Conservation (phyloP, 2,329 filamentous ascomycete genomes). For the Penicillium sclerotiorum region DNA sequence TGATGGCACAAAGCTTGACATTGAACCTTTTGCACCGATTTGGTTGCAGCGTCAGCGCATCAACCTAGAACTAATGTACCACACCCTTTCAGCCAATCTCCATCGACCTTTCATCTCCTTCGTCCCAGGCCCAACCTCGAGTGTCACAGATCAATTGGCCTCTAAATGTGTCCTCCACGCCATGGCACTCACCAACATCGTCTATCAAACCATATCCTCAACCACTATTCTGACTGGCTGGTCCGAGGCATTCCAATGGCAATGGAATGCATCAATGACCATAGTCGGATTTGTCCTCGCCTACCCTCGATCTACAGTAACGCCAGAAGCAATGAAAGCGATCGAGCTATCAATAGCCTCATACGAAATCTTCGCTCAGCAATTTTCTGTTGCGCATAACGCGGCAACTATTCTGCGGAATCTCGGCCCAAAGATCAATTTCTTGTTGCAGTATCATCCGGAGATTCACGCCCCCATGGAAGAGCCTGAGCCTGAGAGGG, state of each 20-base stretch:
- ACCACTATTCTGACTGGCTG: constrained; percentile 27
- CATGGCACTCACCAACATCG: constrained; percentile 42
- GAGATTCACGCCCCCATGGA: background rate
- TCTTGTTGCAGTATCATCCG: background rate
- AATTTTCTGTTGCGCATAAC: constrained; percentile 7
- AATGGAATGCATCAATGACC: constrained; percentile 38
- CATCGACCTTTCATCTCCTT: constrained; percentile 48
- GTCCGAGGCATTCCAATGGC: constrained; percentile 31
- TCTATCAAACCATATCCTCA: constrained; percentile 35
- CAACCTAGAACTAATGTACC: constrained; percentile 46
- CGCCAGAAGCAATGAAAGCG: background rate
- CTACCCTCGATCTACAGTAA: constrained; percentile 22
- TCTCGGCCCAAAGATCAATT: constrained; percentile 1
- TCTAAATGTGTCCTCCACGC: constrained; percentile 36
- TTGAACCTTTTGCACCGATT: constrained; percentile 41
- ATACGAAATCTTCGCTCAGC: constrained; percentile 7
- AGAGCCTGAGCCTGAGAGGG: background rate
- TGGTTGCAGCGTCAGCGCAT: constrained; percentile 50
- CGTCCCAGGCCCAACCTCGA: constrained; percentile 3
- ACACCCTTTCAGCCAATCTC: constrained; percentile 41
- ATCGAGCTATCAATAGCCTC: constrained; percentile 3
- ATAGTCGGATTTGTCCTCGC: constrained; percentile 38
- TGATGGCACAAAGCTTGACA: constrained; percentile 36
- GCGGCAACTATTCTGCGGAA: constrained; percentile 5
- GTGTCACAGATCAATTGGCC: constrained; percentile 31